A percentile compares a stretch with the other conserved stretches of the same genome.
These are phyloP conservation scores for Phaeolepiota aurea DNA, from an alignment of 768 basidiomycete species.

Conservation along the genomic window DNA sequence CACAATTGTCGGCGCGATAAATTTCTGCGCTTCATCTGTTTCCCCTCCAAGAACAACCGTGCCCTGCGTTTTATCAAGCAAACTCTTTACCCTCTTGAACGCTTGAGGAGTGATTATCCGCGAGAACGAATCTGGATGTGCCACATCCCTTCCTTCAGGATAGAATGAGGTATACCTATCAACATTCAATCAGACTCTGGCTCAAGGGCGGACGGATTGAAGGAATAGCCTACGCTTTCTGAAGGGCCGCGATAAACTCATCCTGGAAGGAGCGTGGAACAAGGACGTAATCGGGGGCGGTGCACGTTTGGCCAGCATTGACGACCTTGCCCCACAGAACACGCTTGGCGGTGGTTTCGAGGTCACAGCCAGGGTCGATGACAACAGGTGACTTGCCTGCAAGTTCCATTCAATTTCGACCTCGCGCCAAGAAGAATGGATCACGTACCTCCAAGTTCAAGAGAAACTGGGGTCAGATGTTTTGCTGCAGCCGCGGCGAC, in stretches of 20 bases:
- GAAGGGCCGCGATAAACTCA: slow-evolving; percentile 33
- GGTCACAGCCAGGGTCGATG: slow-evolving; percentile 60
- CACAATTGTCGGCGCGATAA: slow-evolving; percentile 69
- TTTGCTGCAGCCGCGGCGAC: slow-evolving; percentile 72
- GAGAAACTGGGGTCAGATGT: slow-evolving; percentile 56
- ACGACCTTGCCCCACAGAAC: slow-evolving; percentile 76
- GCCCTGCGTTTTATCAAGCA: slow-evolving; percentile 64
- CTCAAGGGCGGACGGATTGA: background rate
- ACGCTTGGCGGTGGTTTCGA: slow-evolving; percentile 58
- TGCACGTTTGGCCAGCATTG: slow-evolving; percentile 74
- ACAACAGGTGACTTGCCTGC: slow-evolving; percentile 68
- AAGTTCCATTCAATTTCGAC: background rate
- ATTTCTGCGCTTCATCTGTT: slow-evolving; percentile 47
- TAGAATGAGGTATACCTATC: slow-evolving; percentile 49
- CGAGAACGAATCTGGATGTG: slow-evolving; percentile 31
- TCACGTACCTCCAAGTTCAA: slow-evolving; percentile 30
- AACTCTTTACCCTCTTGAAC: slow-evolving; percentile 39
- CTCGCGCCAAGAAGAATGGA: background rate
- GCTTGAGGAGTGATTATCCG: slow-evolving; percentile 49
- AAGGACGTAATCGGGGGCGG: slow-evolving; percentile 52
- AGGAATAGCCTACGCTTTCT: slow-evolving; percentile 24
- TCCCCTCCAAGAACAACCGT: slow-evolving; percentile 57
- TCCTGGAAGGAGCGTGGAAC: slow-evolving; percentile 38
- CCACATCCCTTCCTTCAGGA: slow-evolving; percentile 37
- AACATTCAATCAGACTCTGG: background rate